Base-by-base conservation (phyloP, 2,329 filamentous ascomycete species). In the Neoarthrinium moseri region DNA sequence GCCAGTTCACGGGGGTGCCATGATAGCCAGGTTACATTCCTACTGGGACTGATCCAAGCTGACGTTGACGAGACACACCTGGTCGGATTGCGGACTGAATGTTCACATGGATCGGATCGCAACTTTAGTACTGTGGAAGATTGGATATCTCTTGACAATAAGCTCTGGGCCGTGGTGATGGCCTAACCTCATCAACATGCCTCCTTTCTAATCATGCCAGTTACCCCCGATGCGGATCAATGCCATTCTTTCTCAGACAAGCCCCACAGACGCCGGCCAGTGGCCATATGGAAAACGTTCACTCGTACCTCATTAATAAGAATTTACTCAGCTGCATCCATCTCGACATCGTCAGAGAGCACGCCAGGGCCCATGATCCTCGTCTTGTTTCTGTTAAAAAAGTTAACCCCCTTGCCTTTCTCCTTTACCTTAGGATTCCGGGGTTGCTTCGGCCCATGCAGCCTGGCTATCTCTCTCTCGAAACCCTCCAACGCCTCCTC, bases 301-400 rank as follows among this genome's bases (percentile, higher is more conserved):
- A 30, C 23, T 30, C n/a, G n/a, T 29, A 29, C 8, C n/a, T 8
- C 8, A 8, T n/a, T n/a, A 8, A 29, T 8, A 21, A 27, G 27
- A 22, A 13, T 15, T 42, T 36, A 49, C 20, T 43, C 43, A 18
- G 41, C 43, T 15, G 39, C 47, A 32, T 43, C 43, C 47, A 49
- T 42, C 33, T 45, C 33, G 32, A 49, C 44, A 22, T 45, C 43
- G 10, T 34, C 41, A 8, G 45, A 40, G n/a, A 46, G 34, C n/a
- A 29, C 40, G 17, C 30, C 24, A 35, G 35, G 21, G 18, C 47
- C 43, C 47, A 46, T 43, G 18, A 49, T 49, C 29, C 43, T 46
- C 20, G 30, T 38, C 24, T 40, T 39, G 18, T 27, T 39, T 21
- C 47, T 43, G 21, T 44, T 21, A n/a, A 27, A 30, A 12, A 34